Percentiles rank a stretch among this genome's conserved stretches.
Evolutionary conservation across 768 basidiomycete species (phyloP).

Genomic region (Lyophyllum shimeji): DNA sequence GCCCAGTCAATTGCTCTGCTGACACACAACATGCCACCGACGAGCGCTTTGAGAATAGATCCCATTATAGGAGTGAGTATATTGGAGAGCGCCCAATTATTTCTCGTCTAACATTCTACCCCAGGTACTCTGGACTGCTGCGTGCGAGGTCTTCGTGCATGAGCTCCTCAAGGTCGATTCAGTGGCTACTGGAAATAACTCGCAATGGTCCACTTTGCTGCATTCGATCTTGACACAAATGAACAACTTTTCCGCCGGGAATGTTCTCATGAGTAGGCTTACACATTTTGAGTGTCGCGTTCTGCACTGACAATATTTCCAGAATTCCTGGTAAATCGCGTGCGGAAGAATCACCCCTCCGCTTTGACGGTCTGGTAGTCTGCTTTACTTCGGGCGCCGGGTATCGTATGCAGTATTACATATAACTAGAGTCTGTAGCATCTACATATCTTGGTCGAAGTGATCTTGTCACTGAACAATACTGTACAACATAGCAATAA

Average conservation of each 20-base stretch:
- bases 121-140: slow-evolving; percentile 19
- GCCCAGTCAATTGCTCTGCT: slow-evolving; percentile 17
- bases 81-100: not conserved
- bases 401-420: not conserved
- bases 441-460: too few relatives aligned
- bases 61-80: slow-evolving; percentile 17
- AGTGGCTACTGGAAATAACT: slow-evolving; percentile 1
- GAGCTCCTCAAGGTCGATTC: slow-evolving; percentile 13
- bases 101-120: not conserved
- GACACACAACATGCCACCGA: slow-evolving; percentile 11
- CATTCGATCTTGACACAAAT: slow-evolving; percentile 16
- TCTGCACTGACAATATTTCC: not conserved
- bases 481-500: too few relatives aligned
- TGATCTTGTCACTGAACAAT: too few relatives aligned
- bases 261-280: slow-evolving; percentile 17
- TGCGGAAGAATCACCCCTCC: slow-evolving; percentile 13
- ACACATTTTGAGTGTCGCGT: not conserved
- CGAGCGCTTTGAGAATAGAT: slow-evolving; percentile 13
- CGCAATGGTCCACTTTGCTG: slow-evolving; percentile 12
- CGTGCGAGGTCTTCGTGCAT: slow-evolving; percentile 18
- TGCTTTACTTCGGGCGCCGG: not conserved
- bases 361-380: slow-evolving; percentile 12
- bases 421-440: too few relatives aligned
- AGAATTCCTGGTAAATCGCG: slow-evolving; percentile 16
- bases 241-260: slow-evolving; percentile 15